Conservation (phyloP, 768 basidiomycete species). For the Trametes meyenii region DNA sequence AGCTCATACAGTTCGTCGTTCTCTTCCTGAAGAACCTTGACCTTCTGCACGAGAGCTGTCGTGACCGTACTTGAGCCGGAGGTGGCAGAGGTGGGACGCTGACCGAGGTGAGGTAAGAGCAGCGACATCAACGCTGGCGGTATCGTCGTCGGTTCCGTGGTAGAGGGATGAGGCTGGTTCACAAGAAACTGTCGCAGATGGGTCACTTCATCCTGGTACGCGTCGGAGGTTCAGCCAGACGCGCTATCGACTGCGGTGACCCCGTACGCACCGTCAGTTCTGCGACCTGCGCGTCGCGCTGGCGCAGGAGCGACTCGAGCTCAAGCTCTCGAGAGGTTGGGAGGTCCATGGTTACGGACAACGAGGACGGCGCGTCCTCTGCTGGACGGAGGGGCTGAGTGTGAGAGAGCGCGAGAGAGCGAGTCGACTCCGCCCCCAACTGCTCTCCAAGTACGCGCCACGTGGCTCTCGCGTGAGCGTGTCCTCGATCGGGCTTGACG, state of each 20-base stretch:
- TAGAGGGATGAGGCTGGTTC: constrained; percentile 59
- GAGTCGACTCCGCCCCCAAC: constrained; percentile 24
- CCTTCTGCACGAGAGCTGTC: constrained; percentile 75
- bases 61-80: constrained; percentile 53
- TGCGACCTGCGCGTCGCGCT: constrained; percentile 71
- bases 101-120: constrained; percentile 66
- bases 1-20: constrained; percentile 86
- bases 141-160: constrained; percentile 65
- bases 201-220: constrained; percentile 68
- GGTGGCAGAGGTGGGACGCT: constrained; percentile 36
- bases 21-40: constrained; percentile 76
- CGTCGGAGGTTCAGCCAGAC: constrained; percentile 16
- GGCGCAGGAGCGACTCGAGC: constrained; percentile 76
- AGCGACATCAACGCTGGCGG: constrained; percentile 72
- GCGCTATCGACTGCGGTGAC: constrained; percentile 15
- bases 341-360: constrained; percentile 54
- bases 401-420: constrained; percentile 18
- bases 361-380: constrained; percentile 25
- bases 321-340: constrained; percentile 79
- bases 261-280: constrained; percentile 65
- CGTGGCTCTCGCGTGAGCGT: constrained; percentile 23
- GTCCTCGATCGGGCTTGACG: background rate
- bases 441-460: constrained; percentile 20
- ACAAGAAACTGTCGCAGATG: constrained; percentile 67
- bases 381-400: constrained; percentile 18